A percentile compares a stretch with the other conserved stretches of the same genome.
These are phyloP conservation scores for Candida sphagnicola DNA, from an alignment of 805 yeast species.

Conservation along the genomic window DNA sequence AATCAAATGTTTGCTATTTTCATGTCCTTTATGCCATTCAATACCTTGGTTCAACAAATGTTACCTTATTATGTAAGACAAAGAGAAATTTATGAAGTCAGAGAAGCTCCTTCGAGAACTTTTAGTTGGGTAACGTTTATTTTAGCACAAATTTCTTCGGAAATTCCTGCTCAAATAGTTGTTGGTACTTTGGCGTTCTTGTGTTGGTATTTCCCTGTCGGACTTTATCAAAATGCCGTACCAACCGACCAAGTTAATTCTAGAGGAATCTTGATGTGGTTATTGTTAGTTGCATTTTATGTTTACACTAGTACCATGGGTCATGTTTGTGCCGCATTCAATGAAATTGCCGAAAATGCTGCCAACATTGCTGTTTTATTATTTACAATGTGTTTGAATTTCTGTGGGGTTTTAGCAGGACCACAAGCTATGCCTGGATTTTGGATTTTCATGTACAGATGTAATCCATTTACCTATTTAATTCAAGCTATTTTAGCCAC, in stretches of 20 bases:
- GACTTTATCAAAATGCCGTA: conserved; percentile 46
- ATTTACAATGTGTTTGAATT: conserved; percentile 31
- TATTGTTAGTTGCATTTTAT: conserved; percentile 21
- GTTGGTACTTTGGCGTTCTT: conserved; percentile 40
- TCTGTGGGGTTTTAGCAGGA: conserved; percentile 34
- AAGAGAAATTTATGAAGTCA: conserved; percentile 44
- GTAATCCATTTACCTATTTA: conserved; percentile 66
- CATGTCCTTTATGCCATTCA: conserved; percentile 38
- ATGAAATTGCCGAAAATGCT: conserved; percentile 30
- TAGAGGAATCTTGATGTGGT: conserved; percentile 39
- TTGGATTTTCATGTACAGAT: conserved; percentile 76
- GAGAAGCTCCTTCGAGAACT: conserved; percentile 43
- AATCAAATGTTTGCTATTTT: conserved; percentile 58
- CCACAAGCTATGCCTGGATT: conserved; percentile 27
- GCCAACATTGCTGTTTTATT: conserved; percentile 27
- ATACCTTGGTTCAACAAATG: conserved; percentile 38
- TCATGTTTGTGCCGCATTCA: conserved; percentile 26
- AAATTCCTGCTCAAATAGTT: conserved; percentile 43
- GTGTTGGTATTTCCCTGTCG: conserved; percentile 62
- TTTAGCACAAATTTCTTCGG: conserved; percentile 38
- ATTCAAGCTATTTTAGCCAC: conserved; percentile 47
- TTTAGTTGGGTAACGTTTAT: conserved; percentile 42
- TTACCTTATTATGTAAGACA: conserved; percentile 41
- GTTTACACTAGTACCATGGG: conserved; percentile 26
- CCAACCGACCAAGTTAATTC: conserved; percentile 35